These are phyloP conservation scores for Kokia cookei DNA, from an alignment of 441 rosid genomes.

Conservation along the genomic window DNA sequence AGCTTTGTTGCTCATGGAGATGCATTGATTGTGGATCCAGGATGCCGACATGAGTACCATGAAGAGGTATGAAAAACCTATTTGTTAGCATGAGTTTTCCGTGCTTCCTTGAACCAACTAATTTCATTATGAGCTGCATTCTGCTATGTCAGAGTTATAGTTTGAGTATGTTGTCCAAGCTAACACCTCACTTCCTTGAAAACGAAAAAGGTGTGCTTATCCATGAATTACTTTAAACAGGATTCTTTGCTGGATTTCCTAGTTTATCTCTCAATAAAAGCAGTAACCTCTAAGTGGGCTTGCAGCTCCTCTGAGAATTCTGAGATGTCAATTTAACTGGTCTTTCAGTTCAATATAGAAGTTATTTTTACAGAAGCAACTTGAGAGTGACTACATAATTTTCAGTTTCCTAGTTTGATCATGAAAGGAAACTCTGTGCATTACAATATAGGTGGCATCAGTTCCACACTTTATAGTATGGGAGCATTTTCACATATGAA, in stretches of 20 bases:
- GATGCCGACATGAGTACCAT: slow-evolving; percentile 49
- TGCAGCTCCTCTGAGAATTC: neutral
- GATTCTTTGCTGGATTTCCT: neutral
- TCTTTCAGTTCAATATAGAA: neutral
- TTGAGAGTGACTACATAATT: neutral
- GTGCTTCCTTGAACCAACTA: neutral
- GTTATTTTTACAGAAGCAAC: neutral
- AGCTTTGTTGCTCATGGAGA: slow-evolving; percentile 51
- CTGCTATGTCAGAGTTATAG: neutral
- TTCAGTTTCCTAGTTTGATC: neutral
- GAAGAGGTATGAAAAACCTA: slow-evolving; percentile 42
- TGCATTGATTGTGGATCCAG: slow-evolving; percentile 88
- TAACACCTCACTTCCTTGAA: neutral
- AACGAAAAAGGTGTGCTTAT: neutral
- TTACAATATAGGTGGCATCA: neutral
- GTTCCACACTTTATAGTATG: neutral
- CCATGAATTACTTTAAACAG: neutral
- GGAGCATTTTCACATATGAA: neutral
- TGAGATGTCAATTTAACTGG: neutral
- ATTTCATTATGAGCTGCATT: neutral
- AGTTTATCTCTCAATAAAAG: neutral
- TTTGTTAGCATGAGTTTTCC: neutral
- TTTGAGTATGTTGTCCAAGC: neutral
- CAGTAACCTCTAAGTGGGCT: neutral
- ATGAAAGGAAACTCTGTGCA: neutral